Conservation (phyloP, 257 asterid species). For the Haberlea rhodopensis region DNA sequence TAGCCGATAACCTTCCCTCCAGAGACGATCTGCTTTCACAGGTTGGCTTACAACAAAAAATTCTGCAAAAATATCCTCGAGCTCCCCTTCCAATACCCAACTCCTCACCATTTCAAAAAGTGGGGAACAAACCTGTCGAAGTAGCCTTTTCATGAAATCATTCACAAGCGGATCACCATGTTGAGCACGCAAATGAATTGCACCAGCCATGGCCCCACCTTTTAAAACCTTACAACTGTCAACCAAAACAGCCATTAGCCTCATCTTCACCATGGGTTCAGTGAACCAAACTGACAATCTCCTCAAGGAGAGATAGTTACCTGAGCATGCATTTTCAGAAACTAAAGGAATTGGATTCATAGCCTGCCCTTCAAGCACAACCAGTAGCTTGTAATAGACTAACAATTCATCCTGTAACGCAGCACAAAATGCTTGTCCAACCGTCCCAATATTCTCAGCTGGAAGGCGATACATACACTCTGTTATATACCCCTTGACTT, state of each 20-base stretch:
- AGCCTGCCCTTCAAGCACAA: conserved; percentile 92
- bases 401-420: conserved; percentile 94
- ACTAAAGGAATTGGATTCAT: conserved; percentile 94
- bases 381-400: conserved; percentile 74
- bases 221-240: conserved; percentile 88
- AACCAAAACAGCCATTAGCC: conserved; percentile 94
- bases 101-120: conserved; percentile 99
- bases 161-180: conserved; percentile 97
- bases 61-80: conserved; percentile 87
- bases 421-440: conserved; percentile 98
- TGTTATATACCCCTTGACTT: conserved; percentile 67
- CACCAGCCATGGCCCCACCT: conserved; percentile 99
- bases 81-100: conserved; percentile 99
- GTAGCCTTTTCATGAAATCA: conserved; percentile 85
- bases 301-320: conserved; percentile 82
- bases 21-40: conserved; percentile 92
- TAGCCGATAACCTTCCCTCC: conserved; percentile 97
- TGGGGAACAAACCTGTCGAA: conserved; percentile 91
- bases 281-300: conserved; percentile 93
- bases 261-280: conserved; percentile 96
- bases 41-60: conserved; percentile 89
- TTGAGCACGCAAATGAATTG: conserved; percentile 93
- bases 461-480: conserved; percentile 73
- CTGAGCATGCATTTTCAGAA: conserved; percentile 58
- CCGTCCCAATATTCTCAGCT: conserved; percentile 89